Base-by-base conservation (phyloP, 1,284 basidiomycete species). In the Filobasidium uniguttulatum region DNA sequence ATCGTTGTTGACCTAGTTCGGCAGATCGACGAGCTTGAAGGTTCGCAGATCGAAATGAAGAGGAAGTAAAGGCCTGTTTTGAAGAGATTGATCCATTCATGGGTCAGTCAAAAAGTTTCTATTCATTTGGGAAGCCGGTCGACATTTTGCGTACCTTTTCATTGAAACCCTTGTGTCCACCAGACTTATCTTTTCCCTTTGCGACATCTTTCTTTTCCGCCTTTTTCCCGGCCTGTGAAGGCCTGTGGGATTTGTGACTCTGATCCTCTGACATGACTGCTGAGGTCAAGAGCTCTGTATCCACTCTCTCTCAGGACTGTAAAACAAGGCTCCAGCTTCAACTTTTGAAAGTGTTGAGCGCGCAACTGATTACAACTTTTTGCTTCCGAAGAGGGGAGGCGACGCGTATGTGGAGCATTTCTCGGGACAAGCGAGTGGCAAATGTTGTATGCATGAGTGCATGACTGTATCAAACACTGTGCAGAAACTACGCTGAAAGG, bases 1-100 rank as follows among this genome's bases (percentile, higher is more conserved):
- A 77, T 33, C 90, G 77, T 10, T 87, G 87, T 69, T 99, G 93
- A 63, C 96, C 88, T 52, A 82, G 80, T 64, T 99, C 94, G 28
- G 82, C 90, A 53, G 87, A 93, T 43, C 91, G 77, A 15, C 91
- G 77, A 12, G 87, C 89, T 63, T 91, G 85, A 44, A 81, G 76
- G 62, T 96, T 88, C 36, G 89, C 90, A 44, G 81, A 75, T 52
- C 85, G 77, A 59, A 86, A 88, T 28, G 90, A 94, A 68, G 79
- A 82, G 22, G 88, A 86, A 20, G 90, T 91, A 70, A 98, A 99
- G 2, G 94, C 77, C 73, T 75, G 50, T 15, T 31, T 38, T 15
- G 14, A 36, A 6, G n/a, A 5, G 0, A 25, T 31, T 5, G 6
- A 19, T 37, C 20, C 30, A 41, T 3, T 26, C n/a, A 6, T 19